Conservation (phyloP, 1,284 basidiomycete species). For the Ganoderma sp. region DNA sequence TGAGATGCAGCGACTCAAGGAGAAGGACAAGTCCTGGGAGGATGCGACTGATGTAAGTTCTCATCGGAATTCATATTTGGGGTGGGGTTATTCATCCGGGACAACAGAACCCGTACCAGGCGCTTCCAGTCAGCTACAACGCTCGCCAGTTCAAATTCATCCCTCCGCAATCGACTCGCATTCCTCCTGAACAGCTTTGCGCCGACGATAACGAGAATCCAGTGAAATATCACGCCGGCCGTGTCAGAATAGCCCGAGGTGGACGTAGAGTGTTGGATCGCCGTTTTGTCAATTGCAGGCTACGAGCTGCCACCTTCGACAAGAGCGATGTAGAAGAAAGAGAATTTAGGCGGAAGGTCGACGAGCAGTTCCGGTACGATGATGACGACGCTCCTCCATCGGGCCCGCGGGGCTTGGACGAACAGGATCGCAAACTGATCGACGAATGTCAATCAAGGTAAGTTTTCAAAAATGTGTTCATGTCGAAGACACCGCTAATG, state of each 20-base stretch:
- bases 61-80: neutral
- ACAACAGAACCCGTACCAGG: conserved; percentile 68
- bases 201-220: conserved; percentile 40
- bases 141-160: conserved; percentile 71
- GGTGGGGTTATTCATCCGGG: neutral
- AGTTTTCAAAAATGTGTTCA: conserved; percentile 30
- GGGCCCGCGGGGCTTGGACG: conserved; percentile 68
- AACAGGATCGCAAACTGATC: conserved; percentile 68
- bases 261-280: conserved; percentile 84
- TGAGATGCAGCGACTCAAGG: conserved; percentile 70
- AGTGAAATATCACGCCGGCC: conserved; percentile 58
- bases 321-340: conserved; percentile 44
- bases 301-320: conserved; percentile 41
- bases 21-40: conserved; percentile 84
- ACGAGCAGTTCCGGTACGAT: conserved; percentile 76
- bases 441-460: conserved; percentile 74
- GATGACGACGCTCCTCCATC: conserved; percentile 62
- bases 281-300: conserved; percentile 42
- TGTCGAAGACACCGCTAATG: neutral
- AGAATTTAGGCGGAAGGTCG: conserved; percentile 50
- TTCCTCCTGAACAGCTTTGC: neutral
- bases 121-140: conserved; percentile 51
- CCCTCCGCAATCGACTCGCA: conserved; percentile 36
- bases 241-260: conserved; percentile 80
- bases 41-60: conserved; percentile 77